Conservation (phyloP, 2,329 filamentous ascomycete species). For the Ophiostoma sp. region DNA sequence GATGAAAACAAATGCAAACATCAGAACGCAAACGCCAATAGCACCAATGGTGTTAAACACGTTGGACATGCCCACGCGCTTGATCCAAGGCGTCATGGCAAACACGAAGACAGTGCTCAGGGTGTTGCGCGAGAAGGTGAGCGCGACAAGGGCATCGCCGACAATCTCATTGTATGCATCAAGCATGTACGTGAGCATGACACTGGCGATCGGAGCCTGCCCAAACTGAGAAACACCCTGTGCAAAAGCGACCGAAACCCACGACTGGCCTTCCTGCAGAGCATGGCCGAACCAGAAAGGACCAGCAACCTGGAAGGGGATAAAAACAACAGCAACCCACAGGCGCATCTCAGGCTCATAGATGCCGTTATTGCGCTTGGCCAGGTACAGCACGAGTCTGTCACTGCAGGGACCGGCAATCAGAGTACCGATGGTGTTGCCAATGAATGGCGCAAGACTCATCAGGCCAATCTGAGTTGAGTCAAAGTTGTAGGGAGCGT, state of each 20-base stretch:
- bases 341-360: conserved; percentile 43
- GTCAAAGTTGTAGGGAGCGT: conserved; percentile 38
- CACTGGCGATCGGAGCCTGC: conserved; percentile 22
- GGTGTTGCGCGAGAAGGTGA: conserved; percentile 23
- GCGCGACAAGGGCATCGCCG: conserved; percentile 25
- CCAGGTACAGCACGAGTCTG: conserved; percentile 37
- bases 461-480: conserved; percentile 37
- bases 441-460: conserved; percentile 39
- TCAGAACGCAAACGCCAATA: conserved; percentile 20
- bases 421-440: conserved; percentile 36
- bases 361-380: conserved; percentile 39
- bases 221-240: conserved; percentile 25
- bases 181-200: conserved; percentile 25
- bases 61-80: conserved; percentile 23
- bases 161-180: conserved; percentile 25
- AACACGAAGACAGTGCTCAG: conserved; percentile 25
- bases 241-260: conserved; percentile 26
- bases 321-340: conserved; percentile 32
- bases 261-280: conserved; percentile 27
- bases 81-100: conserved; percentile 22
- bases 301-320: conserved; percentile 33
- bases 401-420: conserved; percentile 35
- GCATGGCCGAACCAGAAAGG: conserved; percentile 36
- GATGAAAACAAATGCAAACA: conserved; percentile 24
- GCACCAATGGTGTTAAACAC: conserved; percentile 25